Evolutionary conservation across 768 basidiomycete genomes (phyloP), one percentile per base, ranked within the genome.

Genomic region (Leccinum fibrillosum): DNA sequence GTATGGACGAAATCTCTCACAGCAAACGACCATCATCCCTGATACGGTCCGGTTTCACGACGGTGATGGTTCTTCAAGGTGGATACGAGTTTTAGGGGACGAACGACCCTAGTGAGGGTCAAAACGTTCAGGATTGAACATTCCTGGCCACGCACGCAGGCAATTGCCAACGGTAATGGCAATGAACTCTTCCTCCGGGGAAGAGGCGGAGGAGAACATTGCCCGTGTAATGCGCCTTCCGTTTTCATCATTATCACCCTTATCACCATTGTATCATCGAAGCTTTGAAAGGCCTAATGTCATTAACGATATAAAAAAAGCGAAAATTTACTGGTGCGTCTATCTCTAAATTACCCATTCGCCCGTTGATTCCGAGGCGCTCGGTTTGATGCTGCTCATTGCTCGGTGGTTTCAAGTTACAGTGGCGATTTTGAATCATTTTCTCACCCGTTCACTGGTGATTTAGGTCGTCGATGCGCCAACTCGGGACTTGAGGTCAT

Each of bases 361-460:
- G 39, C n/a, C 42, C 19, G 42, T 19, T 21, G 1, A 11, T 44
- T 44, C 42, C 19, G 19, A 42, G n/a, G 39, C n/a, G 39, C 39
- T 42, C 42, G 42, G 21, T 42, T 42, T 42, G n/a, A 42, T n/a
- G 39, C n/a, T 42, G 4, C 19, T 21, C 39, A 19, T 42, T 42
- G 10, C 0, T 42, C n/a, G 39, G 17, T 39, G 37, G 37, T 9
- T 39, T 39, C 42, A 19, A n/a, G 42, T 19, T 19, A 42, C 11
- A 11, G 32, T 44, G 42, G 19, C 19, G 10, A 42, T 19, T 42
- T 42, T 9, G n/a, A 13, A 71, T 86, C 54, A 85, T 84, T 59
- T 83, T 86, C 34, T 62, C 69, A 0, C 66, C 63, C 26, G 66
- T n/a, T n/a, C n/a, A 34, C 2, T 11, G 11, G 42, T n/a, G 42